These are phyloP conservation scores for Rhododendron ferrugineum DNA, from an alignment of 148 eudicot genomes.

Conservation along the genomic window DNA sequence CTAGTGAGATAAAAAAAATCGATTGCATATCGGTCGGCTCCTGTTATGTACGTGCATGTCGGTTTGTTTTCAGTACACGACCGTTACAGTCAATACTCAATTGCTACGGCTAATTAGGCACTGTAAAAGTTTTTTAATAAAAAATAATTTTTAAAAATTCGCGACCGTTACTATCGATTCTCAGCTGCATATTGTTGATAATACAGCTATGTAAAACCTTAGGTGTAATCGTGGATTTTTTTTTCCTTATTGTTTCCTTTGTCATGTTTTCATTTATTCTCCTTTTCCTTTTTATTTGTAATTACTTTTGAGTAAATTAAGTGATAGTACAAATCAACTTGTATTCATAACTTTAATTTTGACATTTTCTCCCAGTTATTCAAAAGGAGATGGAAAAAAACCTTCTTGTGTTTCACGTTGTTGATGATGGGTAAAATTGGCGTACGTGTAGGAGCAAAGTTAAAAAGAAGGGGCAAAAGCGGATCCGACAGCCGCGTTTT, in stretches of 20 bases:
- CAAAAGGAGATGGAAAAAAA: too few relatives aligned
- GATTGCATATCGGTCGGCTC: not conserved
- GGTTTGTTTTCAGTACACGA: not conserved
- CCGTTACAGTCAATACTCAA: not conserved
- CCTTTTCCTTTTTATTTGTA: not conserved
- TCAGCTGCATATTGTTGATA: not conserved
- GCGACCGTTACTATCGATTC: too few relatives aligned
- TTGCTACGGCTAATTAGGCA: not conserved
- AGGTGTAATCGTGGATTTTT: not conserved
- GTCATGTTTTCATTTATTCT: not conserved
- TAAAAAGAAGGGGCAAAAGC: conserved; percentile 74
- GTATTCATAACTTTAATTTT: not conserved
- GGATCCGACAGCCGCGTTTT: conserved; percentile 71
- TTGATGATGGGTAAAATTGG: not conserved
- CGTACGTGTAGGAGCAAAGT: conserved; percentile 48
- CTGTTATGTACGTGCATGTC: not conserved
- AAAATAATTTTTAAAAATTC: too few relatives aligned
- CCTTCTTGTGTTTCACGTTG: not conserved
- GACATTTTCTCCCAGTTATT: not conserved
- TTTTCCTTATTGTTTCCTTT: not conserved
- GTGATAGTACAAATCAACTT: not conserved
- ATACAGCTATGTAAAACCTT: too few relatives aligned
- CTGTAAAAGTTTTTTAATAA: not conserved
- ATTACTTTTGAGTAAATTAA: not conserved
- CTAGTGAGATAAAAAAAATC: not conserved